These are phyloP conservation scores for Haberlea rhodopensis DNA, from an alignment of 257 asterid species.

Conservation along the genomic window DNA sequence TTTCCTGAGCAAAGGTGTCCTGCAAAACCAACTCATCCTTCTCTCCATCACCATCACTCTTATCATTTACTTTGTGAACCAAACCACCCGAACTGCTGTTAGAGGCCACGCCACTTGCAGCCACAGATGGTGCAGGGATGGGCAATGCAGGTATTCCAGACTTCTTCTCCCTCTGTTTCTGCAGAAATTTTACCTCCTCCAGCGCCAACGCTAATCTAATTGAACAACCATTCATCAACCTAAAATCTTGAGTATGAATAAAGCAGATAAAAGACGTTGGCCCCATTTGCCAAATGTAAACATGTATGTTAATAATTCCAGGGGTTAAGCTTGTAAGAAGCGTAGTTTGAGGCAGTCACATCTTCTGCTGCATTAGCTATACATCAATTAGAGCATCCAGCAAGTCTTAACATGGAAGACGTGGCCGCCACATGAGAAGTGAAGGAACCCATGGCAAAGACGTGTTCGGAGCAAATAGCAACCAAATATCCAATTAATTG, in stretches of 20 bases:
- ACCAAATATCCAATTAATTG: neutral
- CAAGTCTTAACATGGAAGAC: neutral
- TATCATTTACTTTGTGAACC: slow-evolving; percentile 48
- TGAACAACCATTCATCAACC: neutral
- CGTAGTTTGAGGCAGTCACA: no score
- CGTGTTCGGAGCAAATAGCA: no score
- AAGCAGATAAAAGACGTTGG: no score
- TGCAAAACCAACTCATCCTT: slow-evolving; percentile 95
- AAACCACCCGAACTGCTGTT: slow-evolving; percentile 30
- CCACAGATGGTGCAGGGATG: slow-evolving; percentile 31
- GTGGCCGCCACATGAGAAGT: neutral
- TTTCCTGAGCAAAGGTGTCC: slow-evolving; percentile 98
- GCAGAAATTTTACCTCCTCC: slow-evolving; percentile 94
- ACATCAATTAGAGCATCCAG: no score
- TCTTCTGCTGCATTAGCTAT: no score
- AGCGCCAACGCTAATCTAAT: slow-evolving; percentile 58
- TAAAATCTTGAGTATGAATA: neutral
- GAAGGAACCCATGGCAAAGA: neutral
- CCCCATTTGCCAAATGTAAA: neutral
- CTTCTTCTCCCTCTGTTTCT: slow-evolving; percentile 84
- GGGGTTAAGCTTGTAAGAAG: neutral
- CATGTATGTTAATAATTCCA: neutral
- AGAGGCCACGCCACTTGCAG: slow-evolving; percentile 28
- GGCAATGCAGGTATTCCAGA: slow-evolving; percentile 77
- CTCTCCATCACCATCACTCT: slow-evolving; percentile 70